Evolutionary conservation across 352 stramenopile genomes (phyloP).

Genomic region (Phytopythium cucurbitacearum): DNA sequence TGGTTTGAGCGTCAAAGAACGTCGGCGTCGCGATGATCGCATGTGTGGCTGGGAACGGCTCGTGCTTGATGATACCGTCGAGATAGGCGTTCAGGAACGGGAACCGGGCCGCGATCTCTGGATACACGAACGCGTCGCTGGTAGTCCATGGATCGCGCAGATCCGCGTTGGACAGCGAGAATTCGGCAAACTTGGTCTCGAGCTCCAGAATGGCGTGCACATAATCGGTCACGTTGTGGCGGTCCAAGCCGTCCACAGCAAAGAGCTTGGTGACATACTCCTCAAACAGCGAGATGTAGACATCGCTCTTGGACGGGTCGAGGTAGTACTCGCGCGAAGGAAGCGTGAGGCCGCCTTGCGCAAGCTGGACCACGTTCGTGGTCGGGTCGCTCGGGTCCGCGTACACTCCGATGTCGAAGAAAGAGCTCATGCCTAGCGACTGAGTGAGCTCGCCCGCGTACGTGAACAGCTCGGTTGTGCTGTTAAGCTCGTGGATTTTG

Average conservation of each 20-base stretch:
- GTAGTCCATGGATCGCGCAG: conserved; percentile 81
- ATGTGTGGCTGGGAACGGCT: conserved; percentile 26
- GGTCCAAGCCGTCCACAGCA: conserved; percentile 27
- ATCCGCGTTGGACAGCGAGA: conserved; percentile 84
- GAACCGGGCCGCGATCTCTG: conserved; percentile 44
- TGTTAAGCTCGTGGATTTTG: conserved; percentile 31
- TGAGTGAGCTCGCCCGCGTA: conserved; percentile 41
- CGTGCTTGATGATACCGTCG: conserved; percentile 33
- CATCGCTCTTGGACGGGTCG: conserved; percentile 30
- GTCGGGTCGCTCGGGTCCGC: conserved; percentile 42
- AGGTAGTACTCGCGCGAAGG: conserved; percentile 64
- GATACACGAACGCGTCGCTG: conserved; percentile 82
- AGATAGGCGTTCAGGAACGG: conserved; percentile 51
- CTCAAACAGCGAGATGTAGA: conserved; percentile 36
- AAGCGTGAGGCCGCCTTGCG: conserved; percentile 59
- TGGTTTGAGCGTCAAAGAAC: conserved; percentile 49
- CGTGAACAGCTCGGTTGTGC: conserved; percentile 34
- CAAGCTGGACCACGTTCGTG: conserved; percentile 38
- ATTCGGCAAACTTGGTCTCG: conserved; percentile 76
- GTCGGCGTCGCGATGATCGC: conserved; percentile 43
- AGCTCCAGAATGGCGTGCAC: conserved; percentile 44
- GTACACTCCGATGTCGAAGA: conserved; percentile 44
- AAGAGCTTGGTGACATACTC: conserved; percentile 48
- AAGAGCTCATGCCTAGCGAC: conserved; percentile 35
- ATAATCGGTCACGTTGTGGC: conserved; percentile 33